These are phyloP conservation scores for Pyrenophora graminea DNA, from an alignment of 2,329 filamentous ascomycete genomes.

Conservation along the genomic window DNA sequence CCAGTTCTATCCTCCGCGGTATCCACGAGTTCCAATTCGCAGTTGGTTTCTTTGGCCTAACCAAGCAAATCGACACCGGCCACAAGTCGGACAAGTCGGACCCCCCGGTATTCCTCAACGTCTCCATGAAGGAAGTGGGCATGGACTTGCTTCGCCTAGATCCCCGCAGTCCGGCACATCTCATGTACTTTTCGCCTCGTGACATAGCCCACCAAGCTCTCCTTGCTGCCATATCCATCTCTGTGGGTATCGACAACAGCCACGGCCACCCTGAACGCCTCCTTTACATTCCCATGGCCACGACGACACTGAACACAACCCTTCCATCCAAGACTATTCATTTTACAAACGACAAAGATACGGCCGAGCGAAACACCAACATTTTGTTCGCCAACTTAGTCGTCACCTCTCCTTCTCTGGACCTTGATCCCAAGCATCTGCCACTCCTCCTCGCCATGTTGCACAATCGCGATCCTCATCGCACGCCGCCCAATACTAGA, in stretches of 20 bases:
- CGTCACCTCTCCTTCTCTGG: slow-evolving; percentile 91
- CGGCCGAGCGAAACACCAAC: slow-evolving; percentile 88
- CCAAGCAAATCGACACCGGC: slow-evolving; percentile 74
- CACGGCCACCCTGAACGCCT: slow-evolving; percentile 82
- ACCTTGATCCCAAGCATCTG: slow-evolving; percentile 88
- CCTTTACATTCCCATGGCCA: slow-evolving; percentile 95
- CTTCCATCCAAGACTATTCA: slow-evolving; percentile 92
- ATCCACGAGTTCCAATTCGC: slow-evolving; percentile 97
- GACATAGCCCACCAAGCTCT: slow-evolving; percentile 95
- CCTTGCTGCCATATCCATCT: slow-evolving; percentile 87
- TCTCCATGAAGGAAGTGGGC: slow-evolving; percentile 95
- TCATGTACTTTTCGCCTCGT: slow-evolving; percentile 95
- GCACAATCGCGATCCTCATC: slow-evolving; percentile 51
- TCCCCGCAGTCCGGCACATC: slow-evolving; percentile 87
- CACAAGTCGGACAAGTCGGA: slow-evolving; percentile 67
- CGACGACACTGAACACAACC: slow-evolving; percentile 91
- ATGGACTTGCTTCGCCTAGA: slow-evolving; percentile 91
- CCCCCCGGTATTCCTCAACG: slow-evolving; percentile 77
- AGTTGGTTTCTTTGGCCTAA: slow-evolving; percentile 85
- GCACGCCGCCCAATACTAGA: slow-evolving; percentile 30
- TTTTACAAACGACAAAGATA: slow-evolving; percentile 69
- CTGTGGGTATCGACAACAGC: slow-evolving; percentile 89
- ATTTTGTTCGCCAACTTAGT: slow-evolving; percentile 96
- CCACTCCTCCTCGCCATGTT: slow-evolving; percentile 80
- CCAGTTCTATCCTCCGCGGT: slow-evolving; percentile 84